These are phyloP conservation scores for Torulaspora franciscae DNA, from an alignment of 805 yeast genomes.

Conservation along the genomic window DNA sequence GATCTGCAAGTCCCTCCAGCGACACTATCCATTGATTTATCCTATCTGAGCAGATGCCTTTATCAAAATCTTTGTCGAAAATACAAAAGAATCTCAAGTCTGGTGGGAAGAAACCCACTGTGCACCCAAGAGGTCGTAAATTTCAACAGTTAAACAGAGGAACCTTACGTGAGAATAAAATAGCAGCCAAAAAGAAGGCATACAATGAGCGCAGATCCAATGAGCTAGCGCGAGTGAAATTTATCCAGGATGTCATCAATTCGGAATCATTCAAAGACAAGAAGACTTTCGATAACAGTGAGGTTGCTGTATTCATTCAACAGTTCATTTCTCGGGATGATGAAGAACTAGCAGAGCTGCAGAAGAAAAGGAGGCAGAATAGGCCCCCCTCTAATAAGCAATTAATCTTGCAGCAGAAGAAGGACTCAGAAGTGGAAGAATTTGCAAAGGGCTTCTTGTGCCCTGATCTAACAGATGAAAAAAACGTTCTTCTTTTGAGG, in stretches of 20 bases:
- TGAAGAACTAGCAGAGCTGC: constrained; percentile 64
- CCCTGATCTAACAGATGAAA: constrained; percentile 64
- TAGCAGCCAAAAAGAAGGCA: constrained; percentile 53
- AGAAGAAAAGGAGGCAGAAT: constrained; percentile 70
- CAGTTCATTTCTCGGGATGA: constrained; percentile 64
- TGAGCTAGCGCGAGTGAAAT: constrained; percentile 54
- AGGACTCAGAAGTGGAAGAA: constrained; percentile 55
- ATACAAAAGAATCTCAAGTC: constrained; percentile 29
- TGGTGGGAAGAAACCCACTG: constrained; percentile 28
- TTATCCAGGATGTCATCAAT: constrained; percentile 54
- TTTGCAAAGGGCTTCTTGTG: constrained; percentile 63
- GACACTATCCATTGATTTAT: no score
- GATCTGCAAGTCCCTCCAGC: not conserved
- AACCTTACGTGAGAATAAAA: constrained; percentile 73
- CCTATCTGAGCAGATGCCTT: constrained; percentile 26
- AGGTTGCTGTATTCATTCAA: constrained; percentile 56
- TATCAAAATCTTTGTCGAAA: constrained; percentile 34
- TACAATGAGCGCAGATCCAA: constrained; percentile 55
- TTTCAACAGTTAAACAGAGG: constrained; percentile 81
- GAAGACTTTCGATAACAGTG: constrained; percentile 47
- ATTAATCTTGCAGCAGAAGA: constrained; percentile 55
- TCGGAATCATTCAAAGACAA: constrained; percentile 38
- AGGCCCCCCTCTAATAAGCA: constrained; percentile 77
- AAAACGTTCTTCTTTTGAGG: constrained; percentile 55
- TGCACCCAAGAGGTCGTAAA: constrained; percentile 85